Base-by-base conservation (phyloP, 176 grass and related monocot genomes). In the Musa itinerans region DNA sequence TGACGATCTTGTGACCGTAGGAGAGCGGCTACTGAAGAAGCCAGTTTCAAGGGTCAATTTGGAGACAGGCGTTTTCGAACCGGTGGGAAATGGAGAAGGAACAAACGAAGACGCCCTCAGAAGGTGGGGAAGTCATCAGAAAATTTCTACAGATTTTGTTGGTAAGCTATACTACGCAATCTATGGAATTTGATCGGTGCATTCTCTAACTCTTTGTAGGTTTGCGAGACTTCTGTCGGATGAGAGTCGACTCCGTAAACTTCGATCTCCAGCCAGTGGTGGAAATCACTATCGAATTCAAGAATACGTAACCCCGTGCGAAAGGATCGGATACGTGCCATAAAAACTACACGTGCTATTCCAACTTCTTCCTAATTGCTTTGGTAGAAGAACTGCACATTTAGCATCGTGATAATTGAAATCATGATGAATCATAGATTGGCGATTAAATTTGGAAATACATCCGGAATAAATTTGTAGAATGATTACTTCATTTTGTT, bases 141-240 rank as follows among this genome's bases (percentile, higher is more conserved):
- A 17, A 62, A 17, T 19, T 21, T 15, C 17, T 15, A 15, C 13
- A 19, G 15, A 62, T 19, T 62, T 5, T 62, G 57, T n/a, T 62
- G 57, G 20, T 19, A 62, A n/a, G 13, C 34, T 5, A 43, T 43
- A 6, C 34, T 43, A 43, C 34, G 34, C 4, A 62, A 9, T 17
- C 15, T 62, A 62, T 62, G 13, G 15, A 12, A 62, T 62, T n/a
- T 62, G 57, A 17, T 62, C 20, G 11, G 3, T 57, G 13, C 11
- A 13, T 17, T 13, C 54, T 17, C 57, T 9, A 62, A 62, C 1
- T 54, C 69, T 79, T 83, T 74, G 52, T 72, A 87, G 86, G 81
- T 96, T 92, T 80, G 82, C 86, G 0, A 83, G 85, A 79, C 59
- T 87, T 52, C 71, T 96, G 52, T 96, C 86, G 5, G 62, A 86